Base-by-base conservation (phyloP, 768 basidiomycete species). In the Termitomyces sp. region DNA sequence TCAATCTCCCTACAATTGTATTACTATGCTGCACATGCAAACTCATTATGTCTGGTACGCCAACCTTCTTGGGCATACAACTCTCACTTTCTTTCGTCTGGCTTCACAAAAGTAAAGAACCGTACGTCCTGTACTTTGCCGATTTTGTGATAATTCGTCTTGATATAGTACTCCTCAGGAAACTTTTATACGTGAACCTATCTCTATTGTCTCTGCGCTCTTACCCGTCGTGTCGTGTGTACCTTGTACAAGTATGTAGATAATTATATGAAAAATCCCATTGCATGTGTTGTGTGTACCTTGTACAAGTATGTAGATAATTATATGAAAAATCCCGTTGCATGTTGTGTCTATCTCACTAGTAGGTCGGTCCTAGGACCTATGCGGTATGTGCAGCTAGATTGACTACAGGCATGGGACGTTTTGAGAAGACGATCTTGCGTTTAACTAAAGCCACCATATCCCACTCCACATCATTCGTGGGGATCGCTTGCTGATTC, bases 341-440 rank as follows among this genome's bases (percentile, higher is more conserved):
- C n/a, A n/a, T n/a, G n/a, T n/a, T n/a, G n/a, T n/a, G n/a, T n/a
- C n/a, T n/a, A n/a, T n/a, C n/a, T n/a, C n/a, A n/a, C n/a, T n/a
- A 25, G 7, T 31, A 17, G 32, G 1, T 34, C 12, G 46, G 19
- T 47, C 5, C 19, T 32, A 32, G n/a, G 21, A 25, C 21, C 17
- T 35, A 52, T 34, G 32, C 17, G 8, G 23, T 48, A 44, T 17
- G 42, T 41, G 41, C 31, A 25, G 29, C 42, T 52, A 59, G 44
- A 17, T 67, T 72, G 14, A 79, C 74, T 41, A 91, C 77, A 0
- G 90, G 91, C 80, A 90, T 90, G 0, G 90, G 92, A 42, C 92
- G 75, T 66, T 90, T 93, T 38, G 88, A 80, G 66, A 95, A 95
- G 14, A 91, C 78, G 29, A 95, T 83, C 67, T 95, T 95, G 60